phyloP scores from a whole-genome alignment of 352 stramenopile species.

The Chrysophaeum taylorii region DNA sequence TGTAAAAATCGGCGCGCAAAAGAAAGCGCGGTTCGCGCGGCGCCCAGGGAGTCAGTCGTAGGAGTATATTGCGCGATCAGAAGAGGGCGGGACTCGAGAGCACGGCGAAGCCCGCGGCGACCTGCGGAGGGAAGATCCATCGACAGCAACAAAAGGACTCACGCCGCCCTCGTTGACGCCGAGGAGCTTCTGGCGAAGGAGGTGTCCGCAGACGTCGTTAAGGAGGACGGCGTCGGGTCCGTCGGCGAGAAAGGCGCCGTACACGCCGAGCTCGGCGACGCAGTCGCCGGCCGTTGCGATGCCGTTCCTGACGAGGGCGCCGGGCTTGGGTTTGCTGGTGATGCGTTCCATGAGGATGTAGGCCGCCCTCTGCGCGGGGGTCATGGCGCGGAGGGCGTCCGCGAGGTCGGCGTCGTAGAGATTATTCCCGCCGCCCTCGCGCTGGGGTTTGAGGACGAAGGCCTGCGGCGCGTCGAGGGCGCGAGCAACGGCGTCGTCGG shows the following conservation, averaged over 20 bases:
- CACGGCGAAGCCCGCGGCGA: constrained; percentile 77
- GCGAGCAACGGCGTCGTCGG: constrained; percentile 37
- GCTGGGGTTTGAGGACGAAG: constrained; percentile 94
- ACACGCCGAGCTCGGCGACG: constrained; percentile 88
- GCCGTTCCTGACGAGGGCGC: constrained; percentile 47
- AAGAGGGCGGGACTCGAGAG: constrained; percentile 55
- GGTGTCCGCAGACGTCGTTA: constrained; percentile 83
- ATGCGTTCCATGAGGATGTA: constrained; percentile 71
- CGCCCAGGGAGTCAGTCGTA: neutral
- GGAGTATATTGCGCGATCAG: too few relatives aligned
- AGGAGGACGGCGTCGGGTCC: constrained; percentile 55
- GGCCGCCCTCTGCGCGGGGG: constrained; percentile 56
- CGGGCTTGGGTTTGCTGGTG: constrained; percentile 57
- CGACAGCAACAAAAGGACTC: too few relatives aligned
- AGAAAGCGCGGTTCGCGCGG: too few relatives aligned
- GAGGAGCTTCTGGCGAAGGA: constrained; percentile 84
- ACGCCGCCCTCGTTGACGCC: constrained; percentile 90
- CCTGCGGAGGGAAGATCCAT: too few relatives aligned
- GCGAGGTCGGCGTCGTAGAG: constrained; percentile 83
- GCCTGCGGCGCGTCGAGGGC: constrained; percentile 34
- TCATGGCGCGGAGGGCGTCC: constrained; percentile 62
- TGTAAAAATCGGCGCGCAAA: too few relatives aligned
- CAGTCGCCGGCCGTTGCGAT: constrained; percentile 57
- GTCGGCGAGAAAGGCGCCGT: constrained; percentile 58
- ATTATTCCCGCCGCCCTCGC: constrained; percentile 95